A percentile compares a stretch with the other conserved stretches of the same genome.
phyloP scores from a whole-genome alignment of 2,329 filamentous ascomycete genomes.

The Pseudohalonectria lignicola region DNA sequence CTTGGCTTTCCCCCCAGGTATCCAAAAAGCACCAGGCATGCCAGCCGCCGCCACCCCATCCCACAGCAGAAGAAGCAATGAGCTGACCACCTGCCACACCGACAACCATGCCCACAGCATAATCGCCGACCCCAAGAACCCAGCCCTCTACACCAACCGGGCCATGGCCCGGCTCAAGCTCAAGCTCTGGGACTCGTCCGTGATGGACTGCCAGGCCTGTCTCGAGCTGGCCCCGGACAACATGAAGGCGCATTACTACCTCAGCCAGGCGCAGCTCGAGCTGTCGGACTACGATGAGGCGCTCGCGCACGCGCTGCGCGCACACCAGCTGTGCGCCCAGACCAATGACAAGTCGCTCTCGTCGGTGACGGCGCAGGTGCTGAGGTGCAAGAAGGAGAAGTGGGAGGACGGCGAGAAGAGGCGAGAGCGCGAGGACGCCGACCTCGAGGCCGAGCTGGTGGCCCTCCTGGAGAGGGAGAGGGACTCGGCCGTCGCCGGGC shows the following conservation, averaged over 20 bases:
- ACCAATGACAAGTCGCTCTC: conserved; percentile 56
- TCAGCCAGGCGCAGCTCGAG: conserved; percentile 73
- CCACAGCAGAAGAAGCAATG: neutral
- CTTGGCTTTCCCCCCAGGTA: neutral
- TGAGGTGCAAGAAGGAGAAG: conserved; percentile 72
- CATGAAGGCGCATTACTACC: conserved; percentile 77
- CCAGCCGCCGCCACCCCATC: neutral
- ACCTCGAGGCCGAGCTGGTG: conserved; percentile 50
- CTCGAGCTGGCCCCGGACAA: conserved; percentile 54
- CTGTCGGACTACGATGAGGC: conserved; percentile 65
- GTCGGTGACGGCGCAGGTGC: conserved; percentile 61
- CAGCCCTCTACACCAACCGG: conserved; percentile 79
- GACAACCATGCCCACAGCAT: conserved; percentile 39
- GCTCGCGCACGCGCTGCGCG: conserved; percentile 55
- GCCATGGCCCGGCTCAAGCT: conserved; percentile 74
- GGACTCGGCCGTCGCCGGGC: conserved; percentile 23
- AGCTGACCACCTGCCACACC: neutral
- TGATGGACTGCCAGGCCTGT: conserved; percentile 66
- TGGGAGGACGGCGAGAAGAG: conserved; percentile 68
- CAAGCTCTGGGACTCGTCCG: conserved; percentile 59
- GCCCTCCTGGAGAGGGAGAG: conserved; percentile 35
- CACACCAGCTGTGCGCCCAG: conserved; percentile 57
- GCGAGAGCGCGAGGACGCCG: conserved; percentile 41
- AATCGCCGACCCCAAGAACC: conserved; percentile 65
- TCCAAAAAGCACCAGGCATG: neutral